Evolutionary conservation across 805 yeast species (phyloP), one percentile per base, ranked within the genome.

Genomic region (Phaffomyces antillensis): DNA sequence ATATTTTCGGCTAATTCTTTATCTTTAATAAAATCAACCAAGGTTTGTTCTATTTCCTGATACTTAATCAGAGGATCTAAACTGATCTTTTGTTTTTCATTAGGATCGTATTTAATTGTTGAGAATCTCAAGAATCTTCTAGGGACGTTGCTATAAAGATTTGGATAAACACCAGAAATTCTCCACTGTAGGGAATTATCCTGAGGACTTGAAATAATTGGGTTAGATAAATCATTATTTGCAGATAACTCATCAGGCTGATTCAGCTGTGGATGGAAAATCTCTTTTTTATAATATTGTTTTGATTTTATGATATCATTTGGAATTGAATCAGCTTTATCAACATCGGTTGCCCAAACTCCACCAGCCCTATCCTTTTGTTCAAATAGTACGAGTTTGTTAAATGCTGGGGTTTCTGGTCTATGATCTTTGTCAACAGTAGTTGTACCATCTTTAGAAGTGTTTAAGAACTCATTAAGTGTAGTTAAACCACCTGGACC

Each of bases 321-420:
- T 3, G 51, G 49, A 15, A 43, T 28, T 2, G 5, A 25, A 40
- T 56, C 61, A 5, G 58, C 50, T 8, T 43, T 24, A 20, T 52
- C 52, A 23, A 56, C 32, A 13, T 47, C 48, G 2, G 66, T 55
- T 30, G 56, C 51, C 75, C 75, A 71, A 16, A 68, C 65, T 15
- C 76, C 76, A 18, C 76, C 76, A 28, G 70, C 61, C 23, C 43
- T 43, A 9, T 51, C 41, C 38, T 66, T 67, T 38, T 68, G 72
- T 47, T 71, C 76, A 50, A 70, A 71, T 1, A 63, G 70, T 10
- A 68, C 69, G 20, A 70, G 50, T 41, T 61, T 55, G 10, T 54
- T 50, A 42, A 66, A 66, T 12, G 60, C 56, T 6, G 60, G 57
- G 18, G 60, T 18, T 10, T 33, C 32, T 4, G 39, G 39, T 26